Percentiles rank a stretch among this genome's conserved stretches.
These are phyloP conservation scores for Aspergillus sp. DNA, from an alignment of 2,329 filamentous ascomycete species.

Conservation along the genomic window DNA sequence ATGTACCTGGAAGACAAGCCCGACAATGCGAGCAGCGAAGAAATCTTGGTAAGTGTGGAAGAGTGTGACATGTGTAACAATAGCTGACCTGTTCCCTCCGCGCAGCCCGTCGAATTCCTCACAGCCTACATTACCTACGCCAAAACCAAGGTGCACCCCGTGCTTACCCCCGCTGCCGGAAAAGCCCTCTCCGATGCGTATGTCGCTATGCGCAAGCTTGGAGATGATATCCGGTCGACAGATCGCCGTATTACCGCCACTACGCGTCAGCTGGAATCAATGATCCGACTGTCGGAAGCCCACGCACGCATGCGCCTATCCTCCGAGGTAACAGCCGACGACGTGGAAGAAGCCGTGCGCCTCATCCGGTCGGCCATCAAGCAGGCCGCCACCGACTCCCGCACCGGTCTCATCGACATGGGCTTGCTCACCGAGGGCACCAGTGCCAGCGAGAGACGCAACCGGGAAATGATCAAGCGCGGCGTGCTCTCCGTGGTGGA, in stretches of 20 bases:
- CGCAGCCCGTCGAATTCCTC: constrained; percentile 85
- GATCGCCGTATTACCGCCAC: constrained; percentile 98
- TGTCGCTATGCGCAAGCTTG: constrained; percentile 91
- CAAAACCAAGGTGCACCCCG: constrained; percentile 79
- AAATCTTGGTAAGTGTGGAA: constrained; percentile 70
- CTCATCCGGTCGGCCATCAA: constrained; percentile 93
- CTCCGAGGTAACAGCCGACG: constrained; percentile 70
- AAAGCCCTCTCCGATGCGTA: constrained; percentile 83
- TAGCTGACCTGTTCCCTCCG: constrained; percentile 10
- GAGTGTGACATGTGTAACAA: neutral
- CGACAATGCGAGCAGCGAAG: constrained; percentile 73
- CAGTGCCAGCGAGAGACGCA: constrained; percentile 78
- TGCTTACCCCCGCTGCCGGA: constrained; percentile 77
- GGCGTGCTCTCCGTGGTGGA: constrained; percentile 75
- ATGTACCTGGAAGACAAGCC: constrained; percentile 97
- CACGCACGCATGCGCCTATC: constrained; percentile 97
- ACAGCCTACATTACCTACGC: constrained; percentile 98
- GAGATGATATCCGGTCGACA: constrained; percentile 78
- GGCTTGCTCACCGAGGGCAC: constrained; percentile 92
- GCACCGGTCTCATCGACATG: constrained; percentile 95
- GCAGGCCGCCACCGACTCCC: constrained; percentile 90
- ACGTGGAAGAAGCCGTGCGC: constrained; percentile 88
- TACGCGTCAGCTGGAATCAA: constrained; percentile 92
- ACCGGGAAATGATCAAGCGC: constrained; percentile 80
- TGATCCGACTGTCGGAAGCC: constrained; percentile 95